Evolutionary conservation across 305 asterid genomes (phyloP), one percentile per base, ranked within the genome.

Genomic region (Ruellia speciosa): DNA sequence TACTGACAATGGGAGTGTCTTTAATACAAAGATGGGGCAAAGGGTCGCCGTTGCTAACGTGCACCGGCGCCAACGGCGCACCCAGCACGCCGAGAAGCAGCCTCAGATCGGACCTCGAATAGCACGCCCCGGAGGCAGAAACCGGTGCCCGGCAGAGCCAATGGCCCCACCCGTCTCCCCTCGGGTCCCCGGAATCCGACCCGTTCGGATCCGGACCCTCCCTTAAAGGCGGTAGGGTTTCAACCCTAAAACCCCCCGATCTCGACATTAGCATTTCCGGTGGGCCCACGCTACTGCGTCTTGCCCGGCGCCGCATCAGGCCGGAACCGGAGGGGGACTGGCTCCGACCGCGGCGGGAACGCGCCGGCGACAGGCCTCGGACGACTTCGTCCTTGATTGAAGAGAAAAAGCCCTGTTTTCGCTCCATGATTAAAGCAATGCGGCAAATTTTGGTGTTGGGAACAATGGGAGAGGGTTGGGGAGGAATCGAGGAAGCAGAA

Each of bases 141-240:
- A 73, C 79, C 2, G 95, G 94, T 13, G 90, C 85, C 34, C 97
- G 80, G 62, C 90, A 81, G 3, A 90, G 81, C 96, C 97, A 84
- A 33, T 87, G 71, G 0, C 79, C 92, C 95, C 97, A 89, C 39
- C 81, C 70, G 33, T 89, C 95, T 19, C 45, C 52, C 74, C 66
- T 82, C 20, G 83, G 63, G 24, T 84, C 86, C 1, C 73, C 79
- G 7, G 72, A 62, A 31, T 82, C 90, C 56, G 85, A 66, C 77
- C 75, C 89, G 56, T 58, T 77, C 53, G 88, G 93, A 77, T 86
- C 95, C 77, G 95, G 97, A n/a, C 97, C 95, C 64, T 89, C 97
- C 66, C 79, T 73, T n/a, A 89, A 52, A 37, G 95, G 95, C 54
- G 97, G 78, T 10, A 89, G 80, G 1, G 90, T 70, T 67, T 89